phyloP scores from a whole-genome alignment of 2,329 filamentous ascomycete genomes.

The Cytospora piceicola region DNA sequence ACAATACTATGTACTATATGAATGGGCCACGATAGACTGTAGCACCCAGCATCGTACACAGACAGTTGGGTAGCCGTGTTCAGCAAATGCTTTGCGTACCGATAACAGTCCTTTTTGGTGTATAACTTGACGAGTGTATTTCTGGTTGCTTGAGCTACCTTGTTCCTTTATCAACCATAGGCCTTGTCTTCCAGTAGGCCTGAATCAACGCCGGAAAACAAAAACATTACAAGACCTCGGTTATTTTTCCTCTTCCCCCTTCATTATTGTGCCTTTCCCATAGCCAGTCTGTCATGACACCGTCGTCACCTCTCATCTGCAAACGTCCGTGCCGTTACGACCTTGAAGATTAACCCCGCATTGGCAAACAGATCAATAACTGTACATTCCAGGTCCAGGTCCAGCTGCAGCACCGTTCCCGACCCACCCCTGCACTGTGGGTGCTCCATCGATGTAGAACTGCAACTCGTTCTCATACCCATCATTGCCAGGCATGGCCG shows the following conservation, averaged over 20 bases:
- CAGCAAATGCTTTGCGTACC: background rate
- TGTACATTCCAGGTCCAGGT: conserved; percentile 33
- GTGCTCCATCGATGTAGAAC: conserved; percentile 37
- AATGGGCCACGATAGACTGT: background rate
- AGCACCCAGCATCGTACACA: background rate
- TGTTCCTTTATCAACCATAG: background rate
- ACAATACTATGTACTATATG: background rate
- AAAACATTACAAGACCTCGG: conserved; percentile 5
- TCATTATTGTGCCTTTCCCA: conserved; percentile 3
- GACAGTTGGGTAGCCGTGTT: background rate
- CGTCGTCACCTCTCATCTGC: background rate
- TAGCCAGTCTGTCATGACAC: conserved; percentile 11
- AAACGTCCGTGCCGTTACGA: background rate
- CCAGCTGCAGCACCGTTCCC: conserved; percentile 27
- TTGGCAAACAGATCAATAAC: conserved; percentile 31
- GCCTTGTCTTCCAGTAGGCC: conserved; percentile 9
- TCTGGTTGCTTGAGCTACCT: conserved; percentile 20
- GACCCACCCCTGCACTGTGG: conserved; percentile 35
- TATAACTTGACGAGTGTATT: background rate
- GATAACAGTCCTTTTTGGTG: background rate
- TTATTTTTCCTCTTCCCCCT: background rate
- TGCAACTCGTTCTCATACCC: conserved; percentile 40
- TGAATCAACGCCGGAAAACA: background rate
- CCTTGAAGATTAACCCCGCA: background rate
- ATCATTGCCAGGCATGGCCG: conserved; percentile 35